Evolutionary conservation across 179 eudicot genomes (phyloP).

Genomic region (Silene coronaria): DNA sequence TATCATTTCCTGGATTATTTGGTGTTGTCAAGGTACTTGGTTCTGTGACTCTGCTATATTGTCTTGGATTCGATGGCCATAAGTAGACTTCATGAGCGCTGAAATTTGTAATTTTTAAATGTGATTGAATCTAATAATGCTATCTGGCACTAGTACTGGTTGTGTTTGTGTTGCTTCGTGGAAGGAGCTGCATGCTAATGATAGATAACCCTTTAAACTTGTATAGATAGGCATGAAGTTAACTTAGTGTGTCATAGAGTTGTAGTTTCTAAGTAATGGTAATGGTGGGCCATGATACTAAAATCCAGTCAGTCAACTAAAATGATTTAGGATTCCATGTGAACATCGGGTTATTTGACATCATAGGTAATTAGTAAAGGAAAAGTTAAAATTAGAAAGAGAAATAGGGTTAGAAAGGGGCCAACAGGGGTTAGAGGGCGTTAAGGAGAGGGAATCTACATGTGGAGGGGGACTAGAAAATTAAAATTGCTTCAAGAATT

Average conservation of each 20-base stretch:
- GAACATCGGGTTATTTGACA: no score
- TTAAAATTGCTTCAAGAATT: no score
- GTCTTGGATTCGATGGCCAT: background rate
- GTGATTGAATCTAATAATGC: background rate
- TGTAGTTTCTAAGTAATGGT: no score
- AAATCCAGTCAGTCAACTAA: no score
- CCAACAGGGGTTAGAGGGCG: no score
- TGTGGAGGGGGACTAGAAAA: no score
- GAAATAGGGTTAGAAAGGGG: no score
- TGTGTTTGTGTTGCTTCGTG: background rate
- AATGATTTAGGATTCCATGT: no score
- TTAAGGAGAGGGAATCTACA: no score
- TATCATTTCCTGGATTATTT: conserved; percentile 80
- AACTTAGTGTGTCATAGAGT: background rate
- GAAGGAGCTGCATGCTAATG: background rate
- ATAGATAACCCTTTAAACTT: background rate
- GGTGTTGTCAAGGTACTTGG: conserved; percentile 71
- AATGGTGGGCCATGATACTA: no score
- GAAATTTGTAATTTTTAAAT: background rate
- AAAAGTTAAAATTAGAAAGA: no score
- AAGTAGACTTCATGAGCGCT: background rate
- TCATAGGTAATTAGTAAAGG: no score
- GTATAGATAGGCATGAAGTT: background rate
- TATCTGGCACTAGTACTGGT: background rate
- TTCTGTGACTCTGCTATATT: background rate